Evolutionary conservation across 345 rosid species (phyloP), one percentile per base, ranked within the genome.

Genomic region (Xanthoceras sorbifolium): DNA sequence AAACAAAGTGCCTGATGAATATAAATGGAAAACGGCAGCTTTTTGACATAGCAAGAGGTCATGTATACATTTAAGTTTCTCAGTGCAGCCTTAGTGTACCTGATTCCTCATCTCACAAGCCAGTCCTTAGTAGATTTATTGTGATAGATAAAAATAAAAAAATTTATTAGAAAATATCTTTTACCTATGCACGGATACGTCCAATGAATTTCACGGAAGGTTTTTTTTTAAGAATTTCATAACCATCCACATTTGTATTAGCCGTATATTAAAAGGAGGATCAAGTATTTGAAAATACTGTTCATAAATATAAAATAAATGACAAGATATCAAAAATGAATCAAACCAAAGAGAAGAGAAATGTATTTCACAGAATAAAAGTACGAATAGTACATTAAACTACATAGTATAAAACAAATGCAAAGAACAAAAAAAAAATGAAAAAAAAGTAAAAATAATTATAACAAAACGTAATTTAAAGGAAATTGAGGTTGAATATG

Each of bases 311-410:
- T 15, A 31, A 28, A 63, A 50, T 11, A 14, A 50, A 1, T 50
- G 55, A 50, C 7, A 22, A n/a, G 26, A 20, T 1, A 38, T n/a
- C 59, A 72, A 59, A 14, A 12, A 36, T 59, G 54, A 72, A 23
- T 5, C 26, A 42, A 54, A 4, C 0, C 26, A 12, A 12, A 55
- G n/a, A 28, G 59, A 63, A 0, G 1, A 12, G 60, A 75, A 76
- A 26, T 25, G 71, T 55, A 67, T 25, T 55, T 74, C 75, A 75
- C 69, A 57, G 65, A 23, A 40, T 52, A 69, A 32, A 32, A 44
- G 55, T 44, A 62, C 23, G 48, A 77, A 46, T 48, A 50, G 18
- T 25, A 77, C 64, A 77, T 44, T 50, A 52, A 62, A 61, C 64
- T 71, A 63, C 75, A 63, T 9, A 62, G 65, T 32, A 9, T 36